Percentiles rank a stretch among this genome's conserved stretches.
phyloP scores from a whole-genome alignment of 2,329 filamentous ascomycete genomes.

The Microcera coccophila region DNA sequence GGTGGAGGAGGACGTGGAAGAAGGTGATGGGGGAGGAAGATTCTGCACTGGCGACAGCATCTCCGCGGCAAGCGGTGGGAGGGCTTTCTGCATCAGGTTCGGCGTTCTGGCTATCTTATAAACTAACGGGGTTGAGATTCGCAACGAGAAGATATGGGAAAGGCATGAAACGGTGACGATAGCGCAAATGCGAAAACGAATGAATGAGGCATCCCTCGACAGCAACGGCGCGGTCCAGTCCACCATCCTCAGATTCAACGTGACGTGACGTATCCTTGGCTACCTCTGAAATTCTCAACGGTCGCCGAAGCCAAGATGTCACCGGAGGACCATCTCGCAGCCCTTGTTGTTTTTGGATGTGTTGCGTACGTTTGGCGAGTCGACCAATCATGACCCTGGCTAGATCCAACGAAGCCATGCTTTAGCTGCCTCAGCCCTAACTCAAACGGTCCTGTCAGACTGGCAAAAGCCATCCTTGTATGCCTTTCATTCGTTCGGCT shows the following conservation, averaged over 20 bases:
- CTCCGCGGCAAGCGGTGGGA: not conserved
- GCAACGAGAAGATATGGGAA: not conserved
- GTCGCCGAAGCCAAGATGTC: not conserved
- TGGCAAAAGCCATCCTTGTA: too few species aligned
- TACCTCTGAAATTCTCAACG: not conserved
- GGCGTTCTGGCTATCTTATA: constrained; percentile 12
- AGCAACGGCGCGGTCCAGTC: too few species aligned
- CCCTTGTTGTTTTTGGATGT: too few species aligned
- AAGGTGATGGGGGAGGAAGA: constrained; percentile 16
- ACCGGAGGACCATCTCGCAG: too few species aligned
- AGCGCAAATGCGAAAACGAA: not conserved
- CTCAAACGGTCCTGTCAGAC: not conserved
- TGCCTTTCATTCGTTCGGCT: not conserved
- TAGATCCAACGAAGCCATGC: constrained; percentile 1
- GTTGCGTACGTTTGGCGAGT: constrained; percentile 3
- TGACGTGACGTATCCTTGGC: not conserved
- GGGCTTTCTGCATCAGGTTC: constrained; percentile 8
- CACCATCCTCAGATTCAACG: too few species aligned
- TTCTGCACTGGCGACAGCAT: not conserved
- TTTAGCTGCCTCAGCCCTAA: constrained; percentile 6
- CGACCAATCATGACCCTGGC: constrained; percentile 10
- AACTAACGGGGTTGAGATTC: constrained; percentile 1
- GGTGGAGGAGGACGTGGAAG: constrained; percentile 33
- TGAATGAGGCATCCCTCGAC: not conserved
- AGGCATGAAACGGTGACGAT: not conserved